Evolutionary conservation across 2,329 filamentous ascomycete species (phyloP), one percentile per base, ranked within the genome.

Genomic region (Colletotrichum sp.): DNA sequence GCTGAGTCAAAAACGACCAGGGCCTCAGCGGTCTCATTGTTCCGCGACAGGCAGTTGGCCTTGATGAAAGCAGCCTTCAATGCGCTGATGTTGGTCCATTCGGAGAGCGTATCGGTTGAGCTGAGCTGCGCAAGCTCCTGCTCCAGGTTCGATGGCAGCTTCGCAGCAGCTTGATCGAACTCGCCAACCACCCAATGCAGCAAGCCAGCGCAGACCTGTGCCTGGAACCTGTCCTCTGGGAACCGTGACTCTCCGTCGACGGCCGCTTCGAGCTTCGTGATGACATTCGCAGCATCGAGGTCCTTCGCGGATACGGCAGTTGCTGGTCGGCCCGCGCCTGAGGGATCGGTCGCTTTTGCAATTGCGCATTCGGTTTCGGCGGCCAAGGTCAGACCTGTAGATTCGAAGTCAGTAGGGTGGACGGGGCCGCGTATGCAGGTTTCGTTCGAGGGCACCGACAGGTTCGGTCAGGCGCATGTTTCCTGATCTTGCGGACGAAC

Each of bases 401-500:
- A 80, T 68, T 77, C 60, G 30, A 76, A 55, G 59, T 77, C 72
- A 55, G 72, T 34, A 81, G 26, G 21, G 57, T 72, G 78, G 79
- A 75, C 32, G 68, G 44, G 49, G 32, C 36, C 62, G n/a, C 36
- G n/a, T 52, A 32, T n/a, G 69, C 36, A 39, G 44, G 55, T 36
- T 72, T 34, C 24, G 30, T 55, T 75, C 69, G 69, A 76, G 70
- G 74, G 18, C 21, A 82, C 92, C 81, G 93, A 98, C 96, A 98
- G 85, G 92, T 91, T 84, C 95, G 92, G 77, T 95, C 92, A 55
- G 96, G 94, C 80, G 96, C 95, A 90, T 99, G 96, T 85, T 99
- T 99, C 82, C 94, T 94, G 81, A 99, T 91, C 86, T 99, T 99
- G 84, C 96, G 93, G 81, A 97, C 93, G 78, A 98, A 90, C 87